Evolutionary conservation across 2,329 filamentous ascomycete genomes (phyloP).

Genomic region (Aspergillus fructus): DNA sequence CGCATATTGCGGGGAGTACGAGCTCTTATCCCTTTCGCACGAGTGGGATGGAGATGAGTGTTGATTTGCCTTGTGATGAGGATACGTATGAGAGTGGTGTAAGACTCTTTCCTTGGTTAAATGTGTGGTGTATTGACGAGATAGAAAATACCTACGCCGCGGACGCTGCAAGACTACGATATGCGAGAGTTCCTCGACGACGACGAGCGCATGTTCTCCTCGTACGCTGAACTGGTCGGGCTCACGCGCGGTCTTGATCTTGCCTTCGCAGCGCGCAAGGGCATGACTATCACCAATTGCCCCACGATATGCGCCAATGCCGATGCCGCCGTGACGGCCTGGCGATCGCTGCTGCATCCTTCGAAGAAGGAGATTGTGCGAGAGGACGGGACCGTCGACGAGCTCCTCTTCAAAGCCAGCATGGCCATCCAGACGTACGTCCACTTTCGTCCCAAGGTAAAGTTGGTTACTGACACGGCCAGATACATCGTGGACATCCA

Average conservation of each 20-base stretch:
- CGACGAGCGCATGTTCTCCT: conserved; percentile 25
- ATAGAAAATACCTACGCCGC: conserved; percentile 25
- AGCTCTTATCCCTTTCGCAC: conserved; percentile 25
- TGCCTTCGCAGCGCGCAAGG: conserved; percentile 22
- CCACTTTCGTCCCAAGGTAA: too few species aligned
- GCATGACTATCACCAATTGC: conserved; percentile 8
- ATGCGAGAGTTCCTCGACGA: conserved; percentile 28
- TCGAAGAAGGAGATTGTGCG: conserved; percentile 40
- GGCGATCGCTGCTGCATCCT: conserved; percentile 39
- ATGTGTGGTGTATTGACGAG: background rate
- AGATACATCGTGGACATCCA: conserved; percentile 40
- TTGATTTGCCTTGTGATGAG: conserved; percentile 31
- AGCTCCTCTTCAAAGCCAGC: conserved; percentile 78
- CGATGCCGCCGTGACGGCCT: conserved; percentile 39
- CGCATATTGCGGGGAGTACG: conserved; percentile 67
- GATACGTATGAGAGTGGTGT: conserved; percentile 24
- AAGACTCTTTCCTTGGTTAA: background rate
- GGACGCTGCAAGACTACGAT: conserved; percentile 30
- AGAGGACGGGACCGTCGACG: conserved; percentile 52
- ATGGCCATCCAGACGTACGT: conserved; percentile 60
- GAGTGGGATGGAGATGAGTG: conserved; percentile 18
- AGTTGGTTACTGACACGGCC: background rate
- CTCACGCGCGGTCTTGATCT: conserved; percentile 21
- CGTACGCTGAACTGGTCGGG: conserved; percentile 30
- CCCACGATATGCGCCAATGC: conserved; percentile 23